A percentile compares a stretch with the other conserved stretches of the same genome.
Evolutionary conservation across 371 early-diverging fungal species (phyloP).

Genomic region (Circinella minor): DNA sequence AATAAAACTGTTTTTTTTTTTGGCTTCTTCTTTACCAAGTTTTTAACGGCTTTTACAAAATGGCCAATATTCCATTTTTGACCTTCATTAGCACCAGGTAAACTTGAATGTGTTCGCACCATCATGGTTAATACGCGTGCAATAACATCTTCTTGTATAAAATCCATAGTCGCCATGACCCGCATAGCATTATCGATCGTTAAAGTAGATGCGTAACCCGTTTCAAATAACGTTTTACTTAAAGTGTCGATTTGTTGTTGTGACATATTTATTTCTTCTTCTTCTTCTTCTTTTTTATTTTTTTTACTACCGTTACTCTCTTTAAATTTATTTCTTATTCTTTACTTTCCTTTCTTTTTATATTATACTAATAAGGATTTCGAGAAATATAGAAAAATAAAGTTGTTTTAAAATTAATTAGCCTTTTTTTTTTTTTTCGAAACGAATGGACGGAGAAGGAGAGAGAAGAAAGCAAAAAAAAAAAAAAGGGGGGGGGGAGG

Average conservation of each 20-base stretch:
- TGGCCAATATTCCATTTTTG: constrained; percentile 41
- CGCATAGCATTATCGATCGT: constrained; percentile 36
- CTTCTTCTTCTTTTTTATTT: not conserved
- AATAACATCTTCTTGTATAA: constrained; percentile 33
- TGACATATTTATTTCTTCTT: not conserved
- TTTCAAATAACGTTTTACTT: constrained; percentile 35
- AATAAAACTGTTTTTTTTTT: too few species aligned
- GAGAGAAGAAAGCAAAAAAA: not conserved
- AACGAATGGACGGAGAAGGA: too few species aligned
- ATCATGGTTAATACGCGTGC: constrained; percentile 40
- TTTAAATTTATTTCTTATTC: too few species aligned
- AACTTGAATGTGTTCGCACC: constrained; percentile 35
- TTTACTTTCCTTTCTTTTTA: too few species aligned
- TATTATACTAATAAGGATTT: too few species aligned
- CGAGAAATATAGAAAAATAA: too few species aligned
- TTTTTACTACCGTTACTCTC: not conserved
- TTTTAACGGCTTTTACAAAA: constrained; percentile 37
- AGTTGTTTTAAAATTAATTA: too few species aligned
- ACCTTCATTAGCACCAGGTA: constrained; percentile 30
- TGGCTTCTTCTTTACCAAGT: constrained; percentile 27
- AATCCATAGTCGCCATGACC: constrained; percentile 34
- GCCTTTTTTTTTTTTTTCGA: too few species aligned
- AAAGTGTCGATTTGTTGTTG: constrained; percentile 20
- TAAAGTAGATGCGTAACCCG: constrained; percentile 32
- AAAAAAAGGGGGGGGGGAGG: not conserved